Evolutionary conservation across 495 filamentous ascomycete species (phyloP).

Genomic region (Pseudomonodictys pantanalensis): DNA sequence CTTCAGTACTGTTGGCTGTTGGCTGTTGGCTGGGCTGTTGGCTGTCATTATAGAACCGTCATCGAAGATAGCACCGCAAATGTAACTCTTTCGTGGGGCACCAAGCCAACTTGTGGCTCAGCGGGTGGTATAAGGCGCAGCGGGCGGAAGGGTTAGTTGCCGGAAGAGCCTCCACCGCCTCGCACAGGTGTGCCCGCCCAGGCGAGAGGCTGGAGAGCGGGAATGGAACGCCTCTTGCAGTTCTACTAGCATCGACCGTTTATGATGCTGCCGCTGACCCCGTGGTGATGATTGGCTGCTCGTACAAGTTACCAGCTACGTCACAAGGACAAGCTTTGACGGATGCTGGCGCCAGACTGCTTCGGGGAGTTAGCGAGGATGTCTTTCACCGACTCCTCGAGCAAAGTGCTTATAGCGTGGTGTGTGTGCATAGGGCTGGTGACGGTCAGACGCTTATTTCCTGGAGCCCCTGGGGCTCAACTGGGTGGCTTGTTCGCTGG

Average conservation of each 20-base stretch:
- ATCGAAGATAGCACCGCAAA: not conserved
- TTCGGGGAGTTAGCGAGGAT: constrained; percentile 15
- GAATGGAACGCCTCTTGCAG: constrained; percentile 6
- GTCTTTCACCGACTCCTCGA: constrained; percentile 29
- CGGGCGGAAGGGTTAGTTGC: constrained; percentile 7
- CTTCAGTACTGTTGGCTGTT: no score
- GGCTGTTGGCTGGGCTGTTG: no score
- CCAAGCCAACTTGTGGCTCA: not conserved
- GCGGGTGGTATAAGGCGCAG: constrained; percentile 11
- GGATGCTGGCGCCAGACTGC: constrained; percentile 24
- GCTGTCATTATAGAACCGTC: no score
- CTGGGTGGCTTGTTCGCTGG: not conserved
- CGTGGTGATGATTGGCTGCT: constrained; percentile 9
- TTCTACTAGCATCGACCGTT: constrained; percentile 12
- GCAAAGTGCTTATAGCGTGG: constrained; percentile 31
- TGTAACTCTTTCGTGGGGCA: not conserved
- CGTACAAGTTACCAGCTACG: constrained; percentile 6
- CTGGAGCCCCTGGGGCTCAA: constrained; percentile 29
- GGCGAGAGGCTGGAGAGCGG: not conserved
- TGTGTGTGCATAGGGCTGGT: constrained; percentile 34
- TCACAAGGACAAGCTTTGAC: constrained; percentile 23
- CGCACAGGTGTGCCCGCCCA: not conserved
- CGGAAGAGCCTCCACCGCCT: constrained; percentile 23
- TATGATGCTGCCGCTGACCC: not conserved
- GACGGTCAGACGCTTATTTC: constrained; percentile 32